phyloP scores from a whole-genome alignment of 495 filamentous ascomycete genomes.

The Talaromyces liani region DNA sequence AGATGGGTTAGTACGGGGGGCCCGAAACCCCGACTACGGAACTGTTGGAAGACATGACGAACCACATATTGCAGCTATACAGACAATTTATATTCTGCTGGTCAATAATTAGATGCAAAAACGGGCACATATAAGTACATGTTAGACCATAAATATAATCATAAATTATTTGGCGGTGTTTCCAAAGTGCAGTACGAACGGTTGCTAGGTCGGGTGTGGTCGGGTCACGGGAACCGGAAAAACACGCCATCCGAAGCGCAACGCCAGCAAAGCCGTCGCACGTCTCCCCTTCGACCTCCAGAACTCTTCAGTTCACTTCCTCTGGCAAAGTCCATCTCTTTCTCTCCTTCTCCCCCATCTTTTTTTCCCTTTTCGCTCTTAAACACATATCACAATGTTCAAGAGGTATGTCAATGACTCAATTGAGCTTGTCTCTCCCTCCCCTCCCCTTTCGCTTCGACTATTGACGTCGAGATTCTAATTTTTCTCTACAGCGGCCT shows the following conservation, averaged over 20 bases:
- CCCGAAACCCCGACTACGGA: neutral
- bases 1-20: conserved; percentile 2
- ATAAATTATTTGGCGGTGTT: neutral
- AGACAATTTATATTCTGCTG: too few species aligned
- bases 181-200: neutral
- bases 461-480: conserved; percentile 20
- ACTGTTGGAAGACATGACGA: neutral
- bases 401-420: conserved; percentile 61
- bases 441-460: conserved; percentile 38
- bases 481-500: conserved; percentile 55
- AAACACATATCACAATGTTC: conserved; percentile 65
- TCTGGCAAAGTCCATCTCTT: conserved; percentile 7
- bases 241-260: neutral
- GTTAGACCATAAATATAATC: neutral
- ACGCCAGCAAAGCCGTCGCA: conserved; percentile 1
- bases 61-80: neutral
- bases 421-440: conserved; percentile 27
- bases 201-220: conserved; percentile 7
- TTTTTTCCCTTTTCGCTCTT: conserved; percentile 32
- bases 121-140: neutral
- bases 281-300: conserved; percentile 12
- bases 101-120: neutral
- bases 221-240: conserved; percentile 8
- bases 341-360: conserved; percentile 20
- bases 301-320: conserved; percentile 17